phyloP scores from a whole-genome alignment of 768 basidiomycete species.

The Lentinula sp. region DNA sequence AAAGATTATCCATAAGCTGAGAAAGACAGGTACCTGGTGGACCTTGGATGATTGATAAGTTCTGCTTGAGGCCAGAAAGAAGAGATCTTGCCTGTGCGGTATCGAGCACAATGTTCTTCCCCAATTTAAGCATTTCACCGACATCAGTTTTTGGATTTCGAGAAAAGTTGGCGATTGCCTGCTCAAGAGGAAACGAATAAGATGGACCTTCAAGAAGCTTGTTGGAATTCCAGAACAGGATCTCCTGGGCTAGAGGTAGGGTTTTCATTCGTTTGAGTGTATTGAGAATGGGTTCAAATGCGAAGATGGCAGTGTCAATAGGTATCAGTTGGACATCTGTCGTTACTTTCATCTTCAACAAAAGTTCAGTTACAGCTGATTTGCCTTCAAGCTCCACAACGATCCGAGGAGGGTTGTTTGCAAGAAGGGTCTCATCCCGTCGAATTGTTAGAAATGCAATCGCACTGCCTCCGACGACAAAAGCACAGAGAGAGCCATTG shows the following conservation, averaged over 20 bases:
- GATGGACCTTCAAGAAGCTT: conserved; percentile 4
- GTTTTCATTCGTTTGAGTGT: conserved; percentile 40
- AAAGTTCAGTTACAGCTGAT: conserved; percentile 26
- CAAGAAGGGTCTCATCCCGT: conserved; percentile 48
- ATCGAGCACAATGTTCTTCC: conserved; percentile 43
- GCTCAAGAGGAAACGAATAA: conserved; percentile 13
- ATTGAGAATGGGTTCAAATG: conserved; percentile 57
- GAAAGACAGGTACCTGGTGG: conserved; percentile 46
- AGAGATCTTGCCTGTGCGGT: conserved; percentile 41
- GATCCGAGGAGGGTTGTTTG: conserved; percentile 39
- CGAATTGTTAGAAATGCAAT: conserved; percentile 47
- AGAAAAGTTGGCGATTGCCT: conserved; percentile 20
- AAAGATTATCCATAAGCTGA: background rate
- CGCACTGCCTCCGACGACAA: conserved; percentile 41
- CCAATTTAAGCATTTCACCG: conserved; percentile 25
- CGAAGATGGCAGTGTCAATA: conserved; percentile 56
- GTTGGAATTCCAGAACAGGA: conserved; percentile 46
- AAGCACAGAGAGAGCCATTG: conserved; percentile 49
- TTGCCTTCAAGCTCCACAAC: conserved; percentile 48
- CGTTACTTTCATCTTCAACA: conserved; percentile 32
- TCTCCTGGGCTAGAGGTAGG: conserved; percentile 43
- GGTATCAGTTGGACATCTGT: conserved; percentile 40
- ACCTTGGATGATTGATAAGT: conserved; percentile 60
- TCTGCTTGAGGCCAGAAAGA: conserved; percentile 47
- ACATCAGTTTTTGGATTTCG: conserved; percentile 34